phyloP scores from a whole-genome alignment of 2,329 filamentous ascomycete species.

The Coniochaeta pulveracea region DNA sequence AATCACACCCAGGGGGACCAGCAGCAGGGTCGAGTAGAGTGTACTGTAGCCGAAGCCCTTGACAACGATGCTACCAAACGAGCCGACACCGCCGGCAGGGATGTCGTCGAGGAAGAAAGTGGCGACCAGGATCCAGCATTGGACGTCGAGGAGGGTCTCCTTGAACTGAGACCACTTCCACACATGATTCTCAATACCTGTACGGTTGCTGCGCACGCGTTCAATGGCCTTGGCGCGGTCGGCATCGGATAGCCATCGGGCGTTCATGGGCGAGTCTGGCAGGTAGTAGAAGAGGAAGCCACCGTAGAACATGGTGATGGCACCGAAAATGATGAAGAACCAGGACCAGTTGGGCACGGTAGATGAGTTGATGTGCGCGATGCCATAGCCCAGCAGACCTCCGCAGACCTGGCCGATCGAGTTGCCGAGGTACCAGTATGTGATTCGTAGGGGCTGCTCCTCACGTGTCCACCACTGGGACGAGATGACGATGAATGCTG shows the following conservation, averaged over 20 bases:
- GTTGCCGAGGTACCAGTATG: slow-evolving; percentile 72
- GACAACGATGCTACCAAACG: slow-evolving; percentile 67
- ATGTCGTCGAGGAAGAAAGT: slow-evolving; percentile 63
- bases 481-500: slow-evolving; percentile 54
- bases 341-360: slow-evolving; percentile 55
- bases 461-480: slow-evolving; percentile 61
- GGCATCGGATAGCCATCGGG: slow-evolving; percentile 55
- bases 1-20: slow-evolving; percentile 64
- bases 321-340: slow-evolving; percentile 54
- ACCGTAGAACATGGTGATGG: slow-evolving; percentile 51
- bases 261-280: slow-evolving; percentile 61
- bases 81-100: slow-evolving; percentile 60
- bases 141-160: slow-evolving; percentile 50
- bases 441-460: slow-evolving; percentile 55
- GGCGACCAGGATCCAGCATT: slow-evolving; percentile 51
- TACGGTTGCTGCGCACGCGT: slow-evolving; percentile 48
- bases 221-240: slow-evolving; percentile 54
- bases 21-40: slow-evolving; percentile 59
- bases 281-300: slow-evolving; percentile 50
- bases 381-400: slow-evolving; percentile 57
- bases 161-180: slow-evolving; percentile 34
- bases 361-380: slow-evolving; percentile 37
- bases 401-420: slow-evolving; percentile 62
- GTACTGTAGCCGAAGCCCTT: slow-evolving; percentile 51
- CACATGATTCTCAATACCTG: slow-evolving; percentile 43